Base-by-base conservation (phyloP, 495 filamentous ascomycete species). In the Tuber aestivum region DNA sequence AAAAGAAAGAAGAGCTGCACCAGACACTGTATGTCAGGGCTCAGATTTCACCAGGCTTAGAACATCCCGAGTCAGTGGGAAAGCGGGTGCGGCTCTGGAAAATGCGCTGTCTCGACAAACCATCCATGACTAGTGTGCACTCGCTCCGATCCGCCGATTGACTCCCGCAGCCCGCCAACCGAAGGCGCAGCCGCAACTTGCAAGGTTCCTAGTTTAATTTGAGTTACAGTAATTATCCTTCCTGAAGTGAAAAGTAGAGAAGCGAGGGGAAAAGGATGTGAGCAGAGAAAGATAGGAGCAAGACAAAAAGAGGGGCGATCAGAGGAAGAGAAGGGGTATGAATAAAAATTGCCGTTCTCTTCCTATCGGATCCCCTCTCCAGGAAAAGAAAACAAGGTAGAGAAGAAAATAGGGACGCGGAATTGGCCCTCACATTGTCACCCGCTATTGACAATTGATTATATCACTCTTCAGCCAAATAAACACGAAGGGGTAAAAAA, bases 61-160 rank as follows among this genome's bases (percentile, higher is more conserved):
- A 32, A 16, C 18, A 32, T 65, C 56, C 56, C 27, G 32, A 65
- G 56, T 32, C 27, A 32, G 56, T 32, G 56, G 32, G 23, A 27
- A 65, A 65, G n/a, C 56, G 77, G 75, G 32, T 73, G 77, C 75
- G 77, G 77, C 72, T 79, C 77, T 74, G 35, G 50, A 40, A 79
- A 72, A 70, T 79, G 76, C 75, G 78, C 77, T 78, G 76, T 79
- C 72, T 74, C 77, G 76, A 74, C 70, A 78, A 45, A 41, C 70
- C 65, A 65, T 32, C 56, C 56, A 65, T 65, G 56, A 65, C 56
- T 65, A 65, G 56, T 65, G 56, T 4, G n/a, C 56, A 65, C 74
- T 77, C 70, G 68, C 71, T 78, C 75, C 75, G 77, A 79, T 79
- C 77, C 71, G 41, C 44, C 75, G 77, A 78, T 78, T 77, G 70